Percentiles rank a stretch among this genome's conserved stretches.
These are phyloP conservation scores for Cyclotella choctawhatcheeana DNA, from an alignment of 108 stramenopile genomes.

Conservation along the genomic window DNA sequence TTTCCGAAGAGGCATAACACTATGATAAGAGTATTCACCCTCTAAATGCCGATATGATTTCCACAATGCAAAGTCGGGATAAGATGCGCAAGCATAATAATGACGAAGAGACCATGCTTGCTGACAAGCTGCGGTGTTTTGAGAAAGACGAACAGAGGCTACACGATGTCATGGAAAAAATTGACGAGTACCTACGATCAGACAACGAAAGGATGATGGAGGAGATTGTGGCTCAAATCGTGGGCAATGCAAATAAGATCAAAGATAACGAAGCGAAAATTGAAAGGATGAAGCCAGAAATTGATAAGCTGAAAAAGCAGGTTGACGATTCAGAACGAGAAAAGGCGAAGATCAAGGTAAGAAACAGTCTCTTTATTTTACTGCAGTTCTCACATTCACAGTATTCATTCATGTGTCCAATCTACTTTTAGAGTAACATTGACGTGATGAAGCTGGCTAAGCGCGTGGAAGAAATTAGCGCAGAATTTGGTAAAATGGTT, in stretches of 20 bases:
- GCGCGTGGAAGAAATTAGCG: conserved; percentile 11
- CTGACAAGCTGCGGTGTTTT: conserved; percentile 44
- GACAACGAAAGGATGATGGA: conserved; percentile 60
- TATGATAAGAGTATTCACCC: conserved; percentile 61
- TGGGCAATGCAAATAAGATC: conserved; percentile 21
- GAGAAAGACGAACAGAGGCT: conserved; percentile 48
- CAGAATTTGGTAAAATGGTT: conserved; percentile 28
- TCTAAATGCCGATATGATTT: conserved; percentile 44
- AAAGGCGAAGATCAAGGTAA: conserved; percentile 10
- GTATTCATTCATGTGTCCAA: background rate
- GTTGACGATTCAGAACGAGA: conserved; percentile 58
- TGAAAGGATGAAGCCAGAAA: conserved; percentile 43
- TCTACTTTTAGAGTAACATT: conserved; percentile 71
- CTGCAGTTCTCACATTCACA: too few relatives aligned
- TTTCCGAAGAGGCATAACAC: conserved; percentile 49
- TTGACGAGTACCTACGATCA: conserved; percentile 23
- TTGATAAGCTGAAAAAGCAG: conserved; percentile 55
- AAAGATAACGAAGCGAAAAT: conserved; percentile 32
- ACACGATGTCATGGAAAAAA: conserved; percentile 39
- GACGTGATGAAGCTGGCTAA: conserved; percentile 51
- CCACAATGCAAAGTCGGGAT: conserved; percentile 54
- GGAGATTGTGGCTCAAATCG: conserved; percentile 36
- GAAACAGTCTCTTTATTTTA: background rate
- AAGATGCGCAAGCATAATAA: conserved; percentile 38
- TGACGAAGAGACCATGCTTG: conserved; percentile 46